phyloP scores from a whole-genome alignment of 2,329 filamentous ascomycete species.

The Nannizziopsis arthrosporioides region DNA sequence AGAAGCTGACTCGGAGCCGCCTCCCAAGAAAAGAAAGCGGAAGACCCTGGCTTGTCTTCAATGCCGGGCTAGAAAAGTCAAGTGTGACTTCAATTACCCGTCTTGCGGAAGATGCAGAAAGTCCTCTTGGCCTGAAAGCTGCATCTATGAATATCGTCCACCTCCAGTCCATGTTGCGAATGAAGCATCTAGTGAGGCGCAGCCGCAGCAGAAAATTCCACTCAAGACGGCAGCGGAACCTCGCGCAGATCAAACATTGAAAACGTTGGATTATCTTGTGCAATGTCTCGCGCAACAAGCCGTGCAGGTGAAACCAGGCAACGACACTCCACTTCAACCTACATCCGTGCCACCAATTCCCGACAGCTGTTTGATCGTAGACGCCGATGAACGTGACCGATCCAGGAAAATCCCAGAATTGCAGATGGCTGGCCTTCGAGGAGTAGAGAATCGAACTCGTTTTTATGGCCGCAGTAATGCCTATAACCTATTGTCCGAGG shows the following conservation, averaged over 20 bases:
- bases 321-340: too few species aligned
- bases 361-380: conserved; percentile 17
- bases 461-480: conserved; percentile 33
- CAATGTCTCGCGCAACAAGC: neutral
- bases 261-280: neutral
- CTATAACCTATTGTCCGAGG: conserved; percentile 31
- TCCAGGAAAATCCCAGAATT: conserved; percentile 19
- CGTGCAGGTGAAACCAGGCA: neutral
- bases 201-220: neutral
- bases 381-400: conserved; percentile 19
- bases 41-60: conserved; percentile 33
- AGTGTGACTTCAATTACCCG: conserved; percentile 34
- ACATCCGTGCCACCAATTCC: too few species aligned
- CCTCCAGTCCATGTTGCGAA: neutral
- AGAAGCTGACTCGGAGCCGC: conserved; percentile 11
- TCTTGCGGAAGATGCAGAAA: conserved; percentile 31
- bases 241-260: neutral
- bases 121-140: conserved; percentile 16
- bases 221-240: neutral
- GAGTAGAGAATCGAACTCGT: conserved; percentile 31
- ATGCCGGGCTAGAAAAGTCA: conserved; percentile 33
- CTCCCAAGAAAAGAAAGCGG: conserved; percentile 27
- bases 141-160: conserved; percentile 12
- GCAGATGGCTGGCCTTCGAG: conserved; percentile 28
- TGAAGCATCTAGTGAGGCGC: neutral